Base-by-base conservation (phyloP, 129 eudicot species). In the Pulicaria dysenterica region DNA sequence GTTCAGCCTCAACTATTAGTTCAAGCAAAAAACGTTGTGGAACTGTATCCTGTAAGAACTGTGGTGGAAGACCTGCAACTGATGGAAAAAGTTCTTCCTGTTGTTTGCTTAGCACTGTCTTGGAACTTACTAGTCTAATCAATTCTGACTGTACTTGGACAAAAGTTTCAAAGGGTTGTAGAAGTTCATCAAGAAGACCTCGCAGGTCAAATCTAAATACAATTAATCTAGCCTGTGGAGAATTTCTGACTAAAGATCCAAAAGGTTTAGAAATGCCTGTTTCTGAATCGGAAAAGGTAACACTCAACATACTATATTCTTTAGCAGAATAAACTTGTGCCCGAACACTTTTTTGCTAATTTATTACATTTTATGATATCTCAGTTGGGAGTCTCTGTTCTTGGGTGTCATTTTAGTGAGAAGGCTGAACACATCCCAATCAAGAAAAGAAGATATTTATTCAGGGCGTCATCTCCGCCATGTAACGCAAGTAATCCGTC, bases 221-320 rank as follows among this genome's bases (percentile, higher is more conserved):
- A 49, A 51, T 68, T 13, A 19, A 58, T 47, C 40, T 72, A 38
- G 72, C 19, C 15, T 70, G 24, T 62, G 77, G 45, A 38, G 62
- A 49, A 48, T 48, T 53, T n/a, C 19, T 61, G 14, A 19, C 40
- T 6, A 69, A 53, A 7, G 70, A 57, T 70, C 58, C 51, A 11
- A 61, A n/a, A 40, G 76, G 45, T 7, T 41, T 69, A 41, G 79
- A 75, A 36, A 69, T 65, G 70, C 75, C 73, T 50, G 71, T 74
- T 19, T 75, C 84, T 38, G 81, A 80, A 69, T 75, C 80, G 11
- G 81, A 74, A 38, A 80, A 80, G 84, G 84, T 80, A 7, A 58
- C 17, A 8, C 43, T 74, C 24, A 48, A n/a, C 39, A 36, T 17
- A 44, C 67, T 9, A 12, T 15, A 39, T 38, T 46, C 43, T 11